Conservation (phyloP, 768 basidiomycete genomes). For the Boletus sp. region DNA sequence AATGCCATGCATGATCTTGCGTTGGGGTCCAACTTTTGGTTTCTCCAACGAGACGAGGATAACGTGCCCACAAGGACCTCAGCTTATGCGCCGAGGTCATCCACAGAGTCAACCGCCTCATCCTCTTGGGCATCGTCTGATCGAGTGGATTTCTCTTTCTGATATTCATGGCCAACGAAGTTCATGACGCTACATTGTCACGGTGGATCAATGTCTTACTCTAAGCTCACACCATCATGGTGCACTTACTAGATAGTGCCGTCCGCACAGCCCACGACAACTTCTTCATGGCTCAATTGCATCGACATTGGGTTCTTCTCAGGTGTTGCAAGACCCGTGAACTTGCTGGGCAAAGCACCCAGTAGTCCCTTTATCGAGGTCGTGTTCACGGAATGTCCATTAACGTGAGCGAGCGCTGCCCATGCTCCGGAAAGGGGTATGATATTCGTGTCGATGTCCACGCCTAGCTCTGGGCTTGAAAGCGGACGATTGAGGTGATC, state of each 20-base stretch:
- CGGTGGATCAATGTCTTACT: slow-evolving; percentile 9
- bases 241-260: slow-evolving; percentile 82
- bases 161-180: slow-evolving; percentile 57
- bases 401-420: slow-evolving; percentile 56
- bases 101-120: slow-evolving; percentile 13
- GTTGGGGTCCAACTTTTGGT: background rate
- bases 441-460: slow-evolving; percentile 65
- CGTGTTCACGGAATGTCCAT: slow-evolving; percentile 31
- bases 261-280: slow-evolving; percentile 88
- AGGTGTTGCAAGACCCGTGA: slow-evolving; percentile 75
- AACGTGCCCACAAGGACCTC: background rate
- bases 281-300: slow-evolving; percentile 87
- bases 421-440: slow-evolving; percentile 72
- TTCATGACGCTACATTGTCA: slow-evolving; percentile 48
- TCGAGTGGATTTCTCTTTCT: slow-evolving; percentile 26
- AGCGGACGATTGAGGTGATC: slow-evolving; percentile 12
- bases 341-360: slow-evolving; percentile 63
- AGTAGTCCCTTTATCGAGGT: slow-evolving; percentile 51
- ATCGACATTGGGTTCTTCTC: slow-evolving; percentile 96
- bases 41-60: background rate
- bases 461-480: slow-evolving; percentile 33
- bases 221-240: background rate
- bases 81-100: slow-evolving; percentile 14
- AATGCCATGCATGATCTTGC: background rate
- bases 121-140: slow-evolving; percentile 6